These are phyloP conservation scores for Debaryomycetaceae sp. DNA, from an alignment of 1,139 yeast genomes.

Conservation along the genomic window DNA sequence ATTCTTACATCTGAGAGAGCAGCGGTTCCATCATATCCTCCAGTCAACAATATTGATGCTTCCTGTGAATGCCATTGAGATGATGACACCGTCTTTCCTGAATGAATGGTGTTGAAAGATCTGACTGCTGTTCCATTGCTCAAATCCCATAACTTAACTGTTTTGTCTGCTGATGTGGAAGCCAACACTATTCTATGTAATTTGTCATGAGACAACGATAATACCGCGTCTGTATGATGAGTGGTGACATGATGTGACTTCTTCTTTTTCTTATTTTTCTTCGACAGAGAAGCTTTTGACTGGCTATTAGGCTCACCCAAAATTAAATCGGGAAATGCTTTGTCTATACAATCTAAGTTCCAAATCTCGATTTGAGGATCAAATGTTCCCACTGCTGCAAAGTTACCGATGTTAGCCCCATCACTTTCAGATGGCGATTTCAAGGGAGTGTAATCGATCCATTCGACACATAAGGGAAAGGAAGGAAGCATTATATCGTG, in stretches of 20 bases:
- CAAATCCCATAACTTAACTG: constrained; percentile 94
- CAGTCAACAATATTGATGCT: constrained; percentile 79
- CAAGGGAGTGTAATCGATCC: constrained; percentile 77
- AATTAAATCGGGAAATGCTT: constrained; percentile 91
- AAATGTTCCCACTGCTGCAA: constrained; percentile 95
- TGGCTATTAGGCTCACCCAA: constrained; percentile 72
- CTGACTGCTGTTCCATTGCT: constrained; percentile 71
- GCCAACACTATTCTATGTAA: constrained; percentile 82
- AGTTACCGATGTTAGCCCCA: constrained; percentile 63
- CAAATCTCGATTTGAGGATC: constrained; percentile 97
- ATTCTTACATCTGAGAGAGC: constrained; percentile 84
- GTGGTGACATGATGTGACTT: constrained; percentile 55
- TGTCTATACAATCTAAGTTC: constrained; percentile 90
- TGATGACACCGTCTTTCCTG: constrained; percentile 73
- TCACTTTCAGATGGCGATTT: constrained; percentile 26
- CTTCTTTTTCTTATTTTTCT: constrained; percentile 51
- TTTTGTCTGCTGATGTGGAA: constrained; percentile 92
- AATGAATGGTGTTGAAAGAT: constrained; percentile 57
- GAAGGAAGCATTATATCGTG: constrained; percentile 97
- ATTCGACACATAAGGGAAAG: constrained; percentile 94
- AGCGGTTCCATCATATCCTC: constrained; percentile 85
- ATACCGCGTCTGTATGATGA: constrained; percentile 92
- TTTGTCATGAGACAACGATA: constrained; percentile 80
- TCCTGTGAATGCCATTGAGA: constrained; percentile 82
- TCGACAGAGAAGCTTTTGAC: constrained; percentile 36